Evolutionary conservation across 2,329 filamentous ascomycete genomes (phyloP).

Genomic region (Fusarium tricinctum): DNA sequence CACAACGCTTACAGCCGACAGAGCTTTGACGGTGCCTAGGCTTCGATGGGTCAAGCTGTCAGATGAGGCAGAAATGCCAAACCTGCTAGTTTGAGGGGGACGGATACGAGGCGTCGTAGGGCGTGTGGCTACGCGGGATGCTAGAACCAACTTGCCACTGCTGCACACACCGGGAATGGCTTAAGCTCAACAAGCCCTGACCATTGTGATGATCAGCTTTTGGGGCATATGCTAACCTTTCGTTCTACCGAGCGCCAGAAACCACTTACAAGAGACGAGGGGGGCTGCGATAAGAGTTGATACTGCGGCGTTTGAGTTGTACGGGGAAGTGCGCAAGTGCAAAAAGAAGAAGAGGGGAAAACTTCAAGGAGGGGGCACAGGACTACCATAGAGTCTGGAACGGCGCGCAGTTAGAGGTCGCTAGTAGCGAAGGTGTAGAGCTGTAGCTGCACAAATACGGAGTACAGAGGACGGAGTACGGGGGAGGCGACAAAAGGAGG

Average conservation of each 20-base stretch:
- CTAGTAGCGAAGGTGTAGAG: background rate
- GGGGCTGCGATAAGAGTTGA: no score
- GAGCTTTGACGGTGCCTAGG: background rate
- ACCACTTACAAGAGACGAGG: background rate
- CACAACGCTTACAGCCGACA: background rate
- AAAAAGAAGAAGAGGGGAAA: background rate
- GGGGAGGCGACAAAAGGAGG: slow-evolving; percentile 7
- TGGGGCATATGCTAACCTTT: background rate
- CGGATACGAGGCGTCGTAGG: slow-evolving; percentile 7
- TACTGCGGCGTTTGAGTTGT: slow-evolving; percentile 31
- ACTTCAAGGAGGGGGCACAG: background rate
- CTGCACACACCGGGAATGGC: slow-evolving; percentile 3
- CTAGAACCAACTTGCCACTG: background rate
- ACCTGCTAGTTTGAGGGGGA: slow-evolving; percentile 21
- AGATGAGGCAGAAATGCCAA: slow-evolving; percentile 32
- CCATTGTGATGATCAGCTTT: background rate
- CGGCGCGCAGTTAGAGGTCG: slow-evolving; percentile 15
- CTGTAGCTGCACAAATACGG: background rate
- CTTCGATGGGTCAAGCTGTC: background rate
- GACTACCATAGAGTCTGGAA: slow-evolving; percentile 23
- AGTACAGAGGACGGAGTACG: background rate
- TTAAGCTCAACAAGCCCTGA: slow-evolving; percentile 1
- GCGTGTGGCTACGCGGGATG: slow-evolving; percentile 2
- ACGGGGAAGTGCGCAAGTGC: slow-evolving; percentile 30
- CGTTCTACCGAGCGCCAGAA: no score